Evolutionary conservation across 1,139 yeast genomes (phyloP).

Genomic region (Scheffersomyces segobiensis): DNA sequence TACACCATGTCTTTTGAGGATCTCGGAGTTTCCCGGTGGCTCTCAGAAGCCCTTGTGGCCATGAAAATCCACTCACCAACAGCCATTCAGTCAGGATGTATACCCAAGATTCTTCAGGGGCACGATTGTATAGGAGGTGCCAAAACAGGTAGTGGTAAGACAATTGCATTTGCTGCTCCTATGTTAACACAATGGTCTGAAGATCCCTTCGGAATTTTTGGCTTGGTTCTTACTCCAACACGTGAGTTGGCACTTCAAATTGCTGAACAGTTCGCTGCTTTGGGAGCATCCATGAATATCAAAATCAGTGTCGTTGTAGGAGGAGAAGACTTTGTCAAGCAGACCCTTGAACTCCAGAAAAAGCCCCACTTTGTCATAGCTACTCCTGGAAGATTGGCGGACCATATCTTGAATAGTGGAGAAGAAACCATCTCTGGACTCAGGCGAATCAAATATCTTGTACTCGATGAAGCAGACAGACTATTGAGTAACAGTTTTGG

Average conservation of each 20-base stretch:
- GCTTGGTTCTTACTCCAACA: constrained; percentile 89
- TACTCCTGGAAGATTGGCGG: constrained; percentile 96
- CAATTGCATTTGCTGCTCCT: constrained; percentile 96
- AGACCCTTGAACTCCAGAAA: constrained; percentile 75
- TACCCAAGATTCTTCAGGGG: constrained; percentile 80
- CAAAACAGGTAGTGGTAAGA: constrained; percentile 97
- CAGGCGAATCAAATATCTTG: constrained; percentile 74
- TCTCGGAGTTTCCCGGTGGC: constrained; percentile 85
- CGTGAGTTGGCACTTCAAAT: constrained; percentile 94
- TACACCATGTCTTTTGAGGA: constrained; percentile 49
- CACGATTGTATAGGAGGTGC: constrained; percentile 98
- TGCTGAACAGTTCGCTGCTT: constrained; percentile 92
- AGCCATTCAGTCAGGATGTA: constrained; percentile 82
- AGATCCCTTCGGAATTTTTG: constrained; percentile 92
- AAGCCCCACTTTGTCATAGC: constrained; percentile 95
- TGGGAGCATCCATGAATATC: constrained; percentile 87
- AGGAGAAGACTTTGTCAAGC: constrained; percentile 89
- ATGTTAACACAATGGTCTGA: constrained; percentile 93
- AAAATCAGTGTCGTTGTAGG: constrained; percentile 84
- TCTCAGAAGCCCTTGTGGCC: constrained; percentile 72
- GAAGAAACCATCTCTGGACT: constrained; percentile 84
- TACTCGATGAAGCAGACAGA: constrained; percentile 95
- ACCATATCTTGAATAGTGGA: constrained; percentile 85
- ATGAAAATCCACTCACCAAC: constrained; percentile 88
- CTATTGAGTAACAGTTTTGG: constrained; percentile 82